Evolutionary conservation across 345 rosid species (phyloP).

Genomic region (Excoecaria cochinchinensis): DNA sequence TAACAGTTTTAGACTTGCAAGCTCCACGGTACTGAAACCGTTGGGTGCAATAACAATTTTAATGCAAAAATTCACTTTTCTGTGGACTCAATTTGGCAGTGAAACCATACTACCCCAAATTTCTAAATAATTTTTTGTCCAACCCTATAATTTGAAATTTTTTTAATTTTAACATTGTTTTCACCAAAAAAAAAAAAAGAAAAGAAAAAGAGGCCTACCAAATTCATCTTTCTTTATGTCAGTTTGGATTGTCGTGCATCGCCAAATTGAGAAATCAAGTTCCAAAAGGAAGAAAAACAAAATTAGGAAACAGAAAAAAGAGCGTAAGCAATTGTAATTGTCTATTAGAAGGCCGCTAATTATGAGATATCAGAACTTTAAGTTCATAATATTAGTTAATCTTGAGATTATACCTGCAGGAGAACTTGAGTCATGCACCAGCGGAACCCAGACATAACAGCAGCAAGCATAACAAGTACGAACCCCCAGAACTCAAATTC

Average conservation of each 20-base stretch:
- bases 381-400: constrained; percentile 5
- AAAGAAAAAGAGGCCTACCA: constrained; percentile 50
- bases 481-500: constrained; percentile 98
- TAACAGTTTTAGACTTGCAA: no score
- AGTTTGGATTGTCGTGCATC: constrained; percentile 36
- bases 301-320: constrained; percentile 2
- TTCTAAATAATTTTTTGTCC: no score
- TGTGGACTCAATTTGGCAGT: no score
- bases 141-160: no score
- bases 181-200: background rate
- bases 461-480: constrained; percentile 95
- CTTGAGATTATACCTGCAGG: constrained; percentile 62
- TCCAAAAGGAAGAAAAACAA: constrained; percentile 24
- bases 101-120: no score
- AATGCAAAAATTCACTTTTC: no score
- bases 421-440: constrained; percentile 99
- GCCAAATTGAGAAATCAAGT: constrained; percentile 29
- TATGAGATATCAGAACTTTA: background rate
- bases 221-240: constrained; percentile 74
- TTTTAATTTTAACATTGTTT: no score
- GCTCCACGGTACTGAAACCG: no score
- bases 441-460: constrained; percentile 99
- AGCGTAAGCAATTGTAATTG: background rate
- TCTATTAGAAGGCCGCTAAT: background rate
- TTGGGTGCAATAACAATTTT: no score